Evolutionary conservation across 2,329 filamentous ascomycete genomes (phyloP).

Genomic region (Catunica adiposa): DNA sequence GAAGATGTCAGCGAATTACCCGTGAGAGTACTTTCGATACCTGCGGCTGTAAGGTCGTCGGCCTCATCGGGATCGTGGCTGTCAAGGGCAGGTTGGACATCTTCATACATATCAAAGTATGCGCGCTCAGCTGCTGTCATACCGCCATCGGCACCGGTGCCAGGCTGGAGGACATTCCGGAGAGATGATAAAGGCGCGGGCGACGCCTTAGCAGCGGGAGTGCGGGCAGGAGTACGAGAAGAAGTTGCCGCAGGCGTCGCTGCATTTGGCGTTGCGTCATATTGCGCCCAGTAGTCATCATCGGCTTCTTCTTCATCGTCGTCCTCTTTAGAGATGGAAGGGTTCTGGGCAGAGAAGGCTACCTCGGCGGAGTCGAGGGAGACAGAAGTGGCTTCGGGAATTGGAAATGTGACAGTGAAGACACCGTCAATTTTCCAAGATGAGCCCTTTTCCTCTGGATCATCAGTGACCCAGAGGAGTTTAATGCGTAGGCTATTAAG

Average conservation of each 20-base stretch:
- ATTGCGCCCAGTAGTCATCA: constrained; percentile 29
- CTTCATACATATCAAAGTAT: constrained; percentile 62
- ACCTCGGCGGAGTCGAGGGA: constrained; percentile 5
- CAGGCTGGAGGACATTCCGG: background rate
- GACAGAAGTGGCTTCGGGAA: constrained; percentile 23
- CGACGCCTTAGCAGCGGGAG: constrained; percentile 17
- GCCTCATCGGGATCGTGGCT: constrained; percentile 61
- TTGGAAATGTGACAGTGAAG: constrained; percentile 5
- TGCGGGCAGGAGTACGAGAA: no score
- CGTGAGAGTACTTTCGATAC: constrained; percentile 20
- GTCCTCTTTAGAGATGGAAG: background rate
- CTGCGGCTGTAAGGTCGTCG: constrained; percentile 21
- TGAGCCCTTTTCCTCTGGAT: constrained; percentile 41
- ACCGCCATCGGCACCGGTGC: background rate
- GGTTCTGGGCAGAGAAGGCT: background rate
- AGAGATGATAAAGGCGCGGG: constrained; percentile 16
- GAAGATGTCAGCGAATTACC: constrained; percentile 13
- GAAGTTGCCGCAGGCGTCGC: constrained; percentile 43
- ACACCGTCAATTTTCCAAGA: constrained; percentile 56
- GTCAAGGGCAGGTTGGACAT: constrained; percentile 67
- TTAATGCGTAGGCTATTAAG: constrained; percentile 30
- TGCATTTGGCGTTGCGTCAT: constrained; percentile 47
- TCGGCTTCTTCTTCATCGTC: constrained; percentile 25
- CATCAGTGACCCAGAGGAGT: constrained; percentile 53
- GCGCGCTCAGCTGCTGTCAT: constrained; percentile 41